phyloP scores from a whole-genome alignment of 768 basidiomycete genomes.

The Suillus occidentalis region DNA sequence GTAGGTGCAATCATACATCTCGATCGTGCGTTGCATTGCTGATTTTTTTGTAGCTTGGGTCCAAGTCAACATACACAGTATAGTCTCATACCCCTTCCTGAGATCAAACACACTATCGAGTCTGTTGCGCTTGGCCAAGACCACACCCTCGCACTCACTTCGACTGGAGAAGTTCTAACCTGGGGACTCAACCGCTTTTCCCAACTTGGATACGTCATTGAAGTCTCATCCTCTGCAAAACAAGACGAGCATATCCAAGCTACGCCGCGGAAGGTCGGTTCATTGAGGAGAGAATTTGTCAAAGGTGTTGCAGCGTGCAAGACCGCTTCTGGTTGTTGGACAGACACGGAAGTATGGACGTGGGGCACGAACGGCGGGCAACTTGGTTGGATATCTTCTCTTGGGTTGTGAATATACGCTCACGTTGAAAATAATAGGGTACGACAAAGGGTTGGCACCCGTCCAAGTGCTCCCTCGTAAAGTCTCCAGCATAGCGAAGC shows the following conservation, averaged over 20 bases:
- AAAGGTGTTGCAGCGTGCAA: constrained; percentile 85
- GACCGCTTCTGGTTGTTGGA: constrained; percentile 89
- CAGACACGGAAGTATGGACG: constrained; percentile 65
- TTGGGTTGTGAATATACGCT: not conserved
- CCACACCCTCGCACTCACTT: constrained; percentile 86
- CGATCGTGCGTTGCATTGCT: constrained; percentile 1
- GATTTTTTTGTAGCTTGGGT: constrained; percentile 54
- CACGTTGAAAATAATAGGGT: constrained; percentile 46
- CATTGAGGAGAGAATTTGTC: constrained; percentile 76
- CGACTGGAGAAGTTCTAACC: constrained; percentile 76
- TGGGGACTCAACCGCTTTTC: constrained; percentile 91
- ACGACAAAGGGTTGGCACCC: constrained; percentile 72
- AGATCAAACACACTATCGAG: constrained; percentile 51
- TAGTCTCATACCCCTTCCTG: constrained; percentile 57
- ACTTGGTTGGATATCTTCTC: constrained; percentile 54
- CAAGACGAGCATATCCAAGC: constrained; percentile 76
- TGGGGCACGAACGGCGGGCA: constrained; percentile 97
- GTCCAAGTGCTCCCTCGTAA: constrained; percentile 77
- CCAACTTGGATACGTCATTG: constrained; percentile 86
- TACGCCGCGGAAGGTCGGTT: constrained; percentile 72
- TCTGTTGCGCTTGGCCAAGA: constrained; percentile 89
- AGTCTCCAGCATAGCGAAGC: constrained; percentile 73
- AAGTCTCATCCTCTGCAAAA: constrained; percentile 45
- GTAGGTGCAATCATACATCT: constrained; percentile 37
- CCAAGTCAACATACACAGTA: constrained; percentile 78